Evolutionary conservation across 257 asterid genomes (phyloP).

Genomic region (Gardenia jasminoides): DNA sequence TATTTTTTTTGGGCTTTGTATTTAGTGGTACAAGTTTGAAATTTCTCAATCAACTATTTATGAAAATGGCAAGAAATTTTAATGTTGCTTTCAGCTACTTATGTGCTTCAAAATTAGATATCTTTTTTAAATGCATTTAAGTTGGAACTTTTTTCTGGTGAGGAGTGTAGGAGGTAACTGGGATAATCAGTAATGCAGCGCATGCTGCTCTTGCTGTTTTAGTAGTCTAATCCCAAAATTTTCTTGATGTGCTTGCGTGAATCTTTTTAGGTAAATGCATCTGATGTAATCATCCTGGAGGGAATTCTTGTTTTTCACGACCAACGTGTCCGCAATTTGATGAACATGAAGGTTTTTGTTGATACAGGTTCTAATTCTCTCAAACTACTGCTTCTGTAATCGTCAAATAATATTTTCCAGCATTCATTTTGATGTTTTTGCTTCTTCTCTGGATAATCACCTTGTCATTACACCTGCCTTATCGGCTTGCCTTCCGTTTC

Average conservation of each 20-base stretch:
- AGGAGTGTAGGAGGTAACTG: background rate
- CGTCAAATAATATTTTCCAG: constrained; percentile 1
- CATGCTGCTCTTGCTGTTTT: background rate
- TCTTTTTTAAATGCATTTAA: background rate
- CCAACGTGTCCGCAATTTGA: constrained; percentile 81
- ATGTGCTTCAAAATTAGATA: background rate
- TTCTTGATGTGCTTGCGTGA: background rate
- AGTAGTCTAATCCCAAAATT: background rate
- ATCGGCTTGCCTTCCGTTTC: background rate
- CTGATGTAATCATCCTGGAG: constrained; percentile 94
- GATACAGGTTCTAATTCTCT: constrained; percentile 71
- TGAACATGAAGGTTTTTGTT: constrained; percentile 98
- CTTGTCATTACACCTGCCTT: background rate
- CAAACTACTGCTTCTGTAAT: constrained; percentile 2
- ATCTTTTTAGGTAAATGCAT: constrained; percentile 74
- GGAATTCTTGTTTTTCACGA: constrained; percentile 98
- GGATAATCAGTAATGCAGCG: background rate
- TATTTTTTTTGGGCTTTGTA: background rate
- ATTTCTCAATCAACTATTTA: background rate
- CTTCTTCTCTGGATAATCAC: background rate
- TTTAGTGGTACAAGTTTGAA: background rate
- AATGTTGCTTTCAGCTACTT: background rate
- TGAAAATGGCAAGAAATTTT: background rate
- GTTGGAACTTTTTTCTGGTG: background rate
- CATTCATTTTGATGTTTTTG: background rate